Base-by-base conservation (phyloP, 75 land plant genomes). In the Pseudotsuga menziesii region DNA sequence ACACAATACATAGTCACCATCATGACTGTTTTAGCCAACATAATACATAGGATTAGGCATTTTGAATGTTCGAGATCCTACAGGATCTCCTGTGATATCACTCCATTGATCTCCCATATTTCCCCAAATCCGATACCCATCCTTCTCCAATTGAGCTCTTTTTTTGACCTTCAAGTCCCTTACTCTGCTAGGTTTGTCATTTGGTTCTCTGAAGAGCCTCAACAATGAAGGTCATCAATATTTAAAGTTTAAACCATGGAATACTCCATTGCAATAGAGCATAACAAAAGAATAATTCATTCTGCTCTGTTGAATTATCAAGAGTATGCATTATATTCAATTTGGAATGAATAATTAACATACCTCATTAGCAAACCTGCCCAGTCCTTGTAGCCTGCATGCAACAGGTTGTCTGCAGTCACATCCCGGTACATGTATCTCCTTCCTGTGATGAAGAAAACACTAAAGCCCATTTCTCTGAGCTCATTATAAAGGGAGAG, bases 1-100 rank as follows among this genome's bases (percentile, higher is more conserved):
- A 48, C 11, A 48, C 54, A 48, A 48, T 44, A 44, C 54, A 48
- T 9, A 48, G 12, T 48, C 54, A 48, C 54, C 12, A 48, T 11
- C 9, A 11, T 0, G 54, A 48, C 12, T 48, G 12, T 60, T 60
- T 22, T 20, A 60, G 17, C 61, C 23, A 60, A 60, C 61, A 60
- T 83, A 84, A 63, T 92, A 92, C 90, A 92, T 83, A 54, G 92
- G 88, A 79, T 91, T 91, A 61, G 94, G 94, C 25, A 90, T 82
- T 78, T 91, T 91, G 78, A 91, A 91, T 8, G 90, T 88, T 29
- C 92, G 54, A 56, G 15, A 75, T 12, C 88, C 85, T 20, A 74
- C 32, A 2, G 87, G 60, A 35, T 56, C 74, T 19, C 89, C 93
- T 20, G 73, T 4, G 75, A 89, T 27, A 59, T 87, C 90, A 52